These are phyloP conservation scores for Alternaria sp. DNA, from an alignment of 2,329 filamentous ascomycete species.

Conservation along the genomic window DNA sequence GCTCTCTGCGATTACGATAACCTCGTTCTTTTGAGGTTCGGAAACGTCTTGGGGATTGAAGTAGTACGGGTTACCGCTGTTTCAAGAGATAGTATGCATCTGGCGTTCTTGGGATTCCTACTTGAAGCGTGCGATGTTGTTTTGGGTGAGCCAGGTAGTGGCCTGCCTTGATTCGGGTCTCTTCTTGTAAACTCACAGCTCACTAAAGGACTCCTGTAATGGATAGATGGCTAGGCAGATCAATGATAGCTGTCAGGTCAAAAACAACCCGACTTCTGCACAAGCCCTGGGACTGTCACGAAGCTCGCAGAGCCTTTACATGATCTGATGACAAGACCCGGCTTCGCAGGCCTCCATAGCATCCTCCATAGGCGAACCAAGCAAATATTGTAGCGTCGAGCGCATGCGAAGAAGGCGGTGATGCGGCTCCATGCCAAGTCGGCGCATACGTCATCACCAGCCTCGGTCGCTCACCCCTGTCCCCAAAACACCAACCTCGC, in stretches of 20 bases:
- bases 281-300: not conserved
- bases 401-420: not conserved
- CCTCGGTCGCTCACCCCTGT: constrained; percentile 14
- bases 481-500: not conserved
- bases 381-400: not conserved
- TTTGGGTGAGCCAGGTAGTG: not conserved
- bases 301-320: not conserved
- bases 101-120: not conserved
- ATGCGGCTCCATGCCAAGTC: constrained; percentile 15
- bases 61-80: not conserved
- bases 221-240: not conserved
- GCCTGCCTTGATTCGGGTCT: not conserved
- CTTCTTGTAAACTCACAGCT: not conserved
- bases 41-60: not conserved
- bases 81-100: not conserved
- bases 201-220: not conserved
- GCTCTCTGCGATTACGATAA: not conserved
- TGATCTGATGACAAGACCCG: not conserved
- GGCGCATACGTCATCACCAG: constrained; percentile 20
- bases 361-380: not conserved
- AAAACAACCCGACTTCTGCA: not conserved
- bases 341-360: not conserved
- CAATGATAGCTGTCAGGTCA: not conserved
- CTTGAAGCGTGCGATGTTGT: not conserved
- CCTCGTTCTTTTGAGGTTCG: not conserved